phyloP scores from a whole-genome alignment of 1,284 basidiomycete species.

The Pascua guehoae region DNA sequence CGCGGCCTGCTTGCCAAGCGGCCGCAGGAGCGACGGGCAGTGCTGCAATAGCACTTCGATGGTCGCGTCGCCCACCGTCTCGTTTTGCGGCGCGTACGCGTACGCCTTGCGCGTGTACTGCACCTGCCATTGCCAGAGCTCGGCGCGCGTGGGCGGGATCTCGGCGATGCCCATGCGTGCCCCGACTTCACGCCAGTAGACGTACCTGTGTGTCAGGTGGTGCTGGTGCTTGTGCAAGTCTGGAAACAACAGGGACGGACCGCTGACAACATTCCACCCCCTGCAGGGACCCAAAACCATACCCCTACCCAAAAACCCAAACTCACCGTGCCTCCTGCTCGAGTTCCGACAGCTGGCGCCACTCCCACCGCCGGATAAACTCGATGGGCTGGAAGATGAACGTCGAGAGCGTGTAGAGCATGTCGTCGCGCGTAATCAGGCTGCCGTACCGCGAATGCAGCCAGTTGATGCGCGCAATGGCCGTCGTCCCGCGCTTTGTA shows the following conservation, averaged over 20 bases:
- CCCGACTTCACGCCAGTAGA: conserved; percentile 15
- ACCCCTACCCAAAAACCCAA: too few species aligned
- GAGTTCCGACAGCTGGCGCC: conserved; percentile 4
- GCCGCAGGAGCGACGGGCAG: not conserved
- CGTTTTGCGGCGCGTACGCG: conserved; percentile 4
- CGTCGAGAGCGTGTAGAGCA: conserved; percentile 10
- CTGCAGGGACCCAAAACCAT: too few species aligned
- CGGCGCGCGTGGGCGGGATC: conserved; percentile 9
- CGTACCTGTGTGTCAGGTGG: not conserved
- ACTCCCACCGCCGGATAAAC: conserved; percentile 4
- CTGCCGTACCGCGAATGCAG: conserved; percentile 9
- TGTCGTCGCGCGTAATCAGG: conserved; percentile 11
- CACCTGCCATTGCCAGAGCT: conserved; percentile 4
- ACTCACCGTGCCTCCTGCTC: conserved; percentile 6
- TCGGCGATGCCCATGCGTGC: conserved; percentile 12
- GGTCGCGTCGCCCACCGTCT: conserved; percentile 7
- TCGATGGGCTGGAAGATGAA: conserved; percentile 8
- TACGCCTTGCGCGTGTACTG: conserved; percentile 1
- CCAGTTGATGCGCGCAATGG: conserved; percentile 10
- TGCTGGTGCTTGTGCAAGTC: not conserved
- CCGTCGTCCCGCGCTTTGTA: conserved; percentile 2
- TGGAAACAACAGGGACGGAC: too few species aligned
- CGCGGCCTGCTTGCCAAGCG: not conserved
- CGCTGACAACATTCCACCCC: too few species aligned
- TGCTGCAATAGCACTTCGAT: conserved; percentile 2